A percentile compares a stretch with the other conserved stretches of the same genome.
Evolutionary conservation across 352 stramenopile species (phyloP).

Genomic region (Globisporangium acanthophoron): DNA sequence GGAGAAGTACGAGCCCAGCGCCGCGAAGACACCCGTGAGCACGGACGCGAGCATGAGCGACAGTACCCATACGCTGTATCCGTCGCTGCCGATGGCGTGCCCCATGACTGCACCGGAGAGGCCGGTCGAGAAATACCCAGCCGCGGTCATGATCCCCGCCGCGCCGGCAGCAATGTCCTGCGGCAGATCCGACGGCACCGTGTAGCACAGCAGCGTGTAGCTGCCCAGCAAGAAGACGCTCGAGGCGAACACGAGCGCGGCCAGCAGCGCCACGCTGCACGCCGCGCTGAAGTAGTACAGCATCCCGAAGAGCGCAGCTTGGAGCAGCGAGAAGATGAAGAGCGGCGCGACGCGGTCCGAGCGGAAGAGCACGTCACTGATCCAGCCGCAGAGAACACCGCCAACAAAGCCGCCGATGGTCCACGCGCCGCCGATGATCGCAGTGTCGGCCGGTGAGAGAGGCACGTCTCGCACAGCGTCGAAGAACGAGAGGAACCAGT

Average conservation of each 20-base stretch:
- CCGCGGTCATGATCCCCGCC: constrained; percentile 55
- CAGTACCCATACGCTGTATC: constrained; percentile 50
- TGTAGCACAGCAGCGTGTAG: constrained; percentile 73
- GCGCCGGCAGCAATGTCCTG: constrained; percentile 63
- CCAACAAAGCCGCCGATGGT: constrained; percentile 71
- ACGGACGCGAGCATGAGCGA: constrained; percentile 59
- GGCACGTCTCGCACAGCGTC: constrained; percentile 44
- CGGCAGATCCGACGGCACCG: constrained; percentile 63
- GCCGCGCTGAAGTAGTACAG: constrained; percentile 58
- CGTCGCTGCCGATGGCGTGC: constrained; percentile 41
- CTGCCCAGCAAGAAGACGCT: constrained; percentile 73
- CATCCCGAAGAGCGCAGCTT: constrained; percentile 40
- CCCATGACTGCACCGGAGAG: constrained; percentile 64
- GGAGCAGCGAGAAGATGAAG: constrained; percentile 64
- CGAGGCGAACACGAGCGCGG: constrained; percentile 50
- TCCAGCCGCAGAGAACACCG: constrained; percentile 61
- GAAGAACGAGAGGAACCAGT: constrained; percentile 79
- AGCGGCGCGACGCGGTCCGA: constrained; percentile 65
- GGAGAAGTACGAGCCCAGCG: constrained; percentile 53
- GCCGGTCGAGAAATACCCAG: constrained; percentile 66
- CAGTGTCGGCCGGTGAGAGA: constrained; percentile 44
- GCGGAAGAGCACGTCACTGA: constrained; percentile 64
- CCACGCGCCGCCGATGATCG: constrained; percentile 67
- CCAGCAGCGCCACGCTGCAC: constrained; percentile 41
- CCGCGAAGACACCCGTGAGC: constrained; percentile 50